A percentile compares a stretch with the other conserved stretches of the same genome.
Evolutionary conservation across 805 yeast species (phyloP).

Genomic region (Tetrapisispora nanseiensis): DNA sequence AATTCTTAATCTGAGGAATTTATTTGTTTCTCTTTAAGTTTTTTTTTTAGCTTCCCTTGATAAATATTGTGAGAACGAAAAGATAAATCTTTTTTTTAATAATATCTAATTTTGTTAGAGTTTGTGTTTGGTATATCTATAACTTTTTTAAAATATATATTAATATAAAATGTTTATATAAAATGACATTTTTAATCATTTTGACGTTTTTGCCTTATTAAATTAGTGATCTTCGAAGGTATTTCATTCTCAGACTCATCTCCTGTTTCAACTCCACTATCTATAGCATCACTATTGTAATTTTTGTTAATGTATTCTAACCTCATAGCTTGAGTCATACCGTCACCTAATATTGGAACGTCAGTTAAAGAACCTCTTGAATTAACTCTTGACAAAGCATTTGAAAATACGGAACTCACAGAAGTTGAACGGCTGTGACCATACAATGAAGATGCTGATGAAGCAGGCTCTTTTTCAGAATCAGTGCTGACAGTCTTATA

Average conservation of each 20-base stretch:
- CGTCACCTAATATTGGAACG: constrained; percentile 45
- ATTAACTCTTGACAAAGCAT: constrained; percentile 52
- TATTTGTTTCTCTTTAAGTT: too few species aligned
- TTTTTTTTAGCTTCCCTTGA: too few species aligned
- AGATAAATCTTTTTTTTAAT: too few species aligned
- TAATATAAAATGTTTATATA: too few species aligned
- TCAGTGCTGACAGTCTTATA: constrained; percentile 7
- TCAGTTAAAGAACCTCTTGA: constrained; percentile 54
- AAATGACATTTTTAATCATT: constrained; percentile 1
- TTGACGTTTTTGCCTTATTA: constrained; percentile 22
- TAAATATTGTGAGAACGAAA: too few species aligned
- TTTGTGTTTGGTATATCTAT: too few species aligned
- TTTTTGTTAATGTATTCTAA: constrained; percentile 1
- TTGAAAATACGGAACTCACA: constrained; percentile 33
- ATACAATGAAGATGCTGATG: constrained; percentile 10
- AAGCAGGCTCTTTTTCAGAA: constrained; percentile 2
- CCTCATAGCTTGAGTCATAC: constrained; percentile 1
- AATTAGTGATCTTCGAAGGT: constrained; percentile 17
- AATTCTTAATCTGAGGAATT: not conserved
- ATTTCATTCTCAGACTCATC: constrained; percentile 10
- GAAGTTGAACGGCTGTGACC: constrained; percentile 24
- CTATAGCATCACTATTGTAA: not conserved
- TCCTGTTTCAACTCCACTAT: constrained; percentile 1
- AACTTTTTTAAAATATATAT: too few species aligned
- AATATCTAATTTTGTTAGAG: not conserved